Conservation (phyloP, 805 yeast genomes). For the Komagataella phaffii region DNA sequence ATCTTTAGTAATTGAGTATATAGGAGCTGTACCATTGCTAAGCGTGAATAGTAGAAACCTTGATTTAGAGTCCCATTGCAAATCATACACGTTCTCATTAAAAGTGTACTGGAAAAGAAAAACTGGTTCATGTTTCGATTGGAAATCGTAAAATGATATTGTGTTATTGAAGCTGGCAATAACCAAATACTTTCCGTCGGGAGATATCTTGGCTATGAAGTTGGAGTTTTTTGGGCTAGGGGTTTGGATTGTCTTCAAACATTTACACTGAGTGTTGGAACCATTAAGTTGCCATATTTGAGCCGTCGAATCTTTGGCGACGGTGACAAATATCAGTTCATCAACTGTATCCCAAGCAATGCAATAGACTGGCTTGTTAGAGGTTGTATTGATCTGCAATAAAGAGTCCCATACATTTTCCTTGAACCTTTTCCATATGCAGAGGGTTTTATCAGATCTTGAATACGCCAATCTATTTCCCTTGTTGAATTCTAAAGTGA, state of each 20-base stretch:
- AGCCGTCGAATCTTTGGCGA: constrained; percentile 26
- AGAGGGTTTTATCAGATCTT: constrained; percentile 27
- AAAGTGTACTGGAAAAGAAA: constrained; percentile 7
- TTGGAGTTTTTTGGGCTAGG: constrained; percentile 8
- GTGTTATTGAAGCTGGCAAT: constrained; percentile 22
- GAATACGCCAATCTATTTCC: constrained; percentile 29
- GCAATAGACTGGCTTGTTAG: constrained; percentile 24
- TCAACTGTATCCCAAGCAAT: constrained; percentile 31
- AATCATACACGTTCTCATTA: constrained; percentile 19
- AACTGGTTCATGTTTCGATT: constrained; percentile 16
- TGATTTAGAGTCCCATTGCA: constrained; percentile 21
- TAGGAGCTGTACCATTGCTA: constrained; percentile 22
- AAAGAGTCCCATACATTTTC: constrained; percentile 19
- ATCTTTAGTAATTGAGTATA: constrained; percentile 8
- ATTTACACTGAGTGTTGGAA: constrained; percentile 14
- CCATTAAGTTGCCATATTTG: constrained; percentile 28
- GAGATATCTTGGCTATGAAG: constrained; percentile 19
- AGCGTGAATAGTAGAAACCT: constrained; percentile 22
- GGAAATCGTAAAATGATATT: constrained; percentile 17
- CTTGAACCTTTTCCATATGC: constrained; percentile 22
- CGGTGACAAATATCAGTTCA: constrained; percentile 28
- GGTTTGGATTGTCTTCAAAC: constrained; percentile 2
- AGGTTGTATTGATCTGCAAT: constrained; percentile 23
- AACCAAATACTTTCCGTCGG: constrained; percentile 24
- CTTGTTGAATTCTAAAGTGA: constrained; percentile 24